A percentile compares a stretch with the other conserved stretches of the same genome.
Conservation (phyloP, 2,329 filamentous ascomycete species). For the Ascochyta pisi region DNA sequence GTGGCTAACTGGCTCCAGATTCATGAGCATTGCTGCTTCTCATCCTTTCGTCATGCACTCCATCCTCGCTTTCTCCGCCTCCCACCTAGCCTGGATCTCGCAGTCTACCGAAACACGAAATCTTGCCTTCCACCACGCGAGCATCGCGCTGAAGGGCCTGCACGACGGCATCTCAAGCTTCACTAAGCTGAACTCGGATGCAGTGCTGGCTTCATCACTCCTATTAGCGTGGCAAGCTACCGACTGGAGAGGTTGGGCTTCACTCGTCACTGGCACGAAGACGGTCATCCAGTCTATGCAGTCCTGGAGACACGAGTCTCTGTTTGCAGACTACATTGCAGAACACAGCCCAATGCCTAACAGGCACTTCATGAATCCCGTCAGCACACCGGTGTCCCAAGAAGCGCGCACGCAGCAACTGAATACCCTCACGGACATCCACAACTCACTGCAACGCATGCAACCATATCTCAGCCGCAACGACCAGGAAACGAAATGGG, state of each 20-base stretch:
- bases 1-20: slow-evolving; percentile 59
- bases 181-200: slow-evolving; percentile 85
- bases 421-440: slow-evolving; percentile 49
- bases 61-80: slow-evolving; percentile 90
- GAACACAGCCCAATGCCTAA: slow-evolving; percentile 65
- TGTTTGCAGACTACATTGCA: slow-evolving; percentile 81
- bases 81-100: slow-evolving; percentile 88
- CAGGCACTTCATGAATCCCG: slow-evolving; percentile 64
- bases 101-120: slow-evolving; percentile 84
- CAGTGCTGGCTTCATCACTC: slow-evolving; percentile 87
- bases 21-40: slow-evolving; percentile 80
- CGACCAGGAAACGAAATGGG: slow-evolving; percentile 57
- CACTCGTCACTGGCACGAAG: slow-evolving; percentile 67
- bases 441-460: slow-evolving; percentile 53
- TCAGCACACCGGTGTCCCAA: slow-evolving; percentile 69
- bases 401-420: slow-evolving; percentile 63
- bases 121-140: slow-evolving; percentile 88
- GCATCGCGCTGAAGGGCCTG: slow-evolving; percentile 82
- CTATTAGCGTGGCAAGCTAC: slow-evolving; percentile 95
- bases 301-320: slow-evolving; percentile 86
- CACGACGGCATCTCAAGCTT: slow-evolving; percentile 87
- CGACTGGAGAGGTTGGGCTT: slow-evolving; percentile 94
- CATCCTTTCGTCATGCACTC: slow-evolving; percentile 94
- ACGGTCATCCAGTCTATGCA: slow-evolving; percentile 92
- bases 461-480: slow-evolving; percentile 53